A percentile compares a stretch with the other conserved stretches of the same genome.
phyloP scores from a whole-genome alignment of 352 stramenopile genomes.

The Phytophthora tubulina region DNA sequence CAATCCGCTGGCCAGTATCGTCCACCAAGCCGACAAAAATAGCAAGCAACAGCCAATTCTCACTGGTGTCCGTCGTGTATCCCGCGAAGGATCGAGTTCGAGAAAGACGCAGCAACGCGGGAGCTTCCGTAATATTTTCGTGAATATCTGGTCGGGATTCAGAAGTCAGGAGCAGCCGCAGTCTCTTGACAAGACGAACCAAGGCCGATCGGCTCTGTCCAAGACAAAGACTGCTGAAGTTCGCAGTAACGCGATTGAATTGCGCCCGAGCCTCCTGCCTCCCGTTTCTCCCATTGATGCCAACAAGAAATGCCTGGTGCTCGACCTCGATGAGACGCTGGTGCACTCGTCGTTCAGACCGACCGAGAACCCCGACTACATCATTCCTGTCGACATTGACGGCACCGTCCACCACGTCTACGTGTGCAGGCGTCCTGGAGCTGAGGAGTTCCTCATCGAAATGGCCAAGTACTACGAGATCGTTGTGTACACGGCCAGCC shows the following conservation, averaged over 20 bases:
- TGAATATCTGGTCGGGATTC: constrained; percentile 74
- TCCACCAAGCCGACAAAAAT: constrained; percentile 73
- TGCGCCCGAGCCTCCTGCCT: constrained; percentile 71
- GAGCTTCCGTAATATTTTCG: constrained; percentile 72
- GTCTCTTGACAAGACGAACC: constrained; percentile 35
- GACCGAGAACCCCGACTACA: constrained; percentile 95
- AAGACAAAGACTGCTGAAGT: constrained; percentile 29
- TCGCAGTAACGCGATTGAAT: constrained; percentile 42
- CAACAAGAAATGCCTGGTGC: constrained; percentile 91
- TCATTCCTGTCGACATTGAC: constrained; percentile 97
- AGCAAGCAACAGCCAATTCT: constrained; percentile 63
- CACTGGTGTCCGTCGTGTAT: constrained; percentile 30
- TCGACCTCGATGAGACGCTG: constrained; percentile 98
- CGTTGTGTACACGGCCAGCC: constrained; percentile 97
- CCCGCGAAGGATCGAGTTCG: constrained; percentile 36
- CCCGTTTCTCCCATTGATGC: constrained; percentile 53
- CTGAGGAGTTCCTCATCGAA: constrained; percentile 96
- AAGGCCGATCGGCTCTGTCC: constrained; percentile 28
- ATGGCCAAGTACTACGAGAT: constrained; percentile 98
- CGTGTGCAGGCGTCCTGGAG: constrained; percentile 92
- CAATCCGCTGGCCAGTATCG: constrained; percentile 67
- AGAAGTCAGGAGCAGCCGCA: constrained; percentile 67
- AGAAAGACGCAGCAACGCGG: constrained; percentile 41
- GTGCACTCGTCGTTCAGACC: constrained; percentile 97
- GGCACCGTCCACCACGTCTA: constrained; percentile 89